Evolutionary conservation across 352 stramenopile genomes (phyloP), one percentile per base, ranked within the genome.

Genomic region (Blastocystis sp.): DNA sequence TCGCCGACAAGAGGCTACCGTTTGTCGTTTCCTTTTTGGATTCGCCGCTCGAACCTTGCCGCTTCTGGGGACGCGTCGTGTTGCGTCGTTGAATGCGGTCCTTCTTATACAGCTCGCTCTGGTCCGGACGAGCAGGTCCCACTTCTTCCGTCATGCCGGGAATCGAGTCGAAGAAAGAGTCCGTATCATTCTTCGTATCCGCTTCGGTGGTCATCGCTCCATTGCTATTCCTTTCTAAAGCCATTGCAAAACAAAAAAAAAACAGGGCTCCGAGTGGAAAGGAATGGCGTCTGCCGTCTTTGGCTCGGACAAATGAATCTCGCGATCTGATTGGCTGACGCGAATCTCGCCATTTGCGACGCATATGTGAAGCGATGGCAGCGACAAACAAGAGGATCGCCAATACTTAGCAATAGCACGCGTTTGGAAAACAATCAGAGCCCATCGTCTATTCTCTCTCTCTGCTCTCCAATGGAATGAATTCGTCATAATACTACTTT

Each of bases 121-220:
- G 19, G 14, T 76, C 38, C 14, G 38, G n/a, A 2, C 21, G 7
- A 2, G n/a, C 17, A 60, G 66, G 19, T n/a, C 23, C 28, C 14
- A 60, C n/a, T 28, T 53, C 38, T 17, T 23, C 52, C 5, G 38
- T 40, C 28, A 48, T 17, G 11, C 48, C 38, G 48, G 66, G 66
- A n/a, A 76, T 76, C 2, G 52, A 40, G 53, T 76, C 66, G 53
- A 76, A 76, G 66, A 76, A 76, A 21, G 66, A 14, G 23, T 76
- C 60, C 60, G 34, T n/a, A 53, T 84, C 56, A 17, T 60, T n/a
- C 10, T 21, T 10, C 52, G 2, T 56, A 14, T 14, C 53, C 28
- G n/a, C 38, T 19, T 62, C 52, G 7, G 34, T 28, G 28, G 43
- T 56, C 4, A 43, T 17, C n/a, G 43, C 11, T 9, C 43, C 1